Conservation (phyloP, 768 basidiomycete genomes). For the Lentinula edodes region DNA sequence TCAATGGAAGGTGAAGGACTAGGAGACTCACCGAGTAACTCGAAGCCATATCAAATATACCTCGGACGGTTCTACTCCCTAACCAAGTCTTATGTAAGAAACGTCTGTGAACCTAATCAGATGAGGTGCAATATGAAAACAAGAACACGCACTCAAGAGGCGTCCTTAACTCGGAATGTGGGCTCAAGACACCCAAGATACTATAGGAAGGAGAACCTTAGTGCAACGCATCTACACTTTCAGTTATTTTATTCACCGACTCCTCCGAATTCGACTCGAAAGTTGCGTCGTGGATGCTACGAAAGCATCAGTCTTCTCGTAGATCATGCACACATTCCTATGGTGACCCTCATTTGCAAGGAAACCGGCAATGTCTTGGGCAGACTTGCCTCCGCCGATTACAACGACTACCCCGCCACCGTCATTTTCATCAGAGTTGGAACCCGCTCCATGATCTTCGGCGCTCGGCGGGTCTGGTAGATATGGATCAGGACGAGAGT, state of each 20-base stretch:
- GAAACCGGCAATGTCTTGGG: conserved; percentile 51
- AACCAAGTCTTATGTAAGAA: conserved; percentile 39
- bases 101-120: conserved; percentile 11
- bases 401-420: conserved; percentile 33
- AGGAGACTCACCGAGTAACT: conserved; percentile 30
- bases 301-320: conserved; percentile 45
- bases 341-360: conserved; percentile 38
- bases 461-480: background rate
- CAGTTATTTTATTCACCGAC: conserved; percentile 35
- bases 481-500: background rate
- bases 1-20: background rate
- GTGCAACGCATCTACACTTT: background rate
- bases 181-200: conserved; percentile 42
- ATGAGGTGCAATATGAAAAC: background rate
- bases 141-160: conserved; percentile 41
- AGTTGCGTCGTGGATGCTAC: conserved; percentile 41
- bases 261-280: conserved; percentile 53
- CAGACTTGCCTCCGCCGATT: conserved; percentile 64
- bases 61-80: conserved; percentile 44
- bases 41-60: conserved; percentile 40
- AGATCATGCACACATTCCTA: conserved; percentile 44
- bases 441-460: background rate
- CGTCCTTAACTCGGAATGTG: conserved; percentile 42
- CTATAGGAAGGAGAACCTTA: conserved; percentile 20
- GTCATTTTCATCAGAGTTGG: background rate